Conservation (phyloP, 768 basidiomycete species). For the Lentinus brumalis region DNA sequence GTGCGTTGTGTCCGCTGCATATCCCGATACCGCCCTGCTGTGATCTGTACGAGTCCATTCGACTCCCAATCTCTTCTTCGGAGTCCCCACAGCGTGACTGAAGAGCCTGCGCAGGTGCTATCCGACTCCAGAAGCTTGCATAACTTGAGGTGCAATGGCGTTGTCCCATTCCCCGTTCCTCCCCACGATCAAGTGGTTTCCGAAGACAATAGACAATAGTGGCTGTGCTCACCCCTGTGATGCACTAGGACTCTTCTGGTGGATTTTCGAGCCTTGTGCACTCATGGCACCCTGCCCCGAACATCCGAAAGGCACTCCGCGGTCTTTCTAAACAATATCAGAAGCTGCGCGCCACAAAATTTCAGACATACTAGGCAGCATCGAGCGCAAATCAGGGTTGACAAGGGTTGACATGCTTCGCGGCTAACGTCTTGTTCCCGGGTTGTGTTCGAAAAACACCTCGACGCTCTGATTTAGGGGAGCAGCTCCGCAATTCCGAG, state of each 20-base stretch:
- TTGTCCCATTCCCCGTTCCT: not conserved
- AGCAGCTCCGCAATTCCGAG: not conserved
- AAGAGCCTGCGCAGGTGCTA: too few relatives aligned
- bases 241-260: not conserved
- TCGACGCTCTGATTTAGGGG: not conserved
- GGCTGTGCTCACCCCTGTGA: conserved; percentile 1
- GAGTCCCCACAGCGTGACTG: too few relatives aligned
- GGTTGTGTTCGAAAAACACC: not conserved
- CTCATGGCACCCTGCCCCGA: not conserved
- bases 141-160: too few relatives aligned
- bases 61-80: too few relatives aligned
- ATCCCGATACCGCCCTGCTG: too few relatives aligned
- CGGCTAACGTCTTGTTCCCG: not conserved
- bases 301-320: not conserved
- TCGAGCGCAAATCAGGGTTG: not conserved
- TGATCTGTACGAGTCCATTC: too few relatives aligned
- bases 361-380: not conserved
- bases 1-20: too few relatives aligned
- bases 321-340: not conserved
- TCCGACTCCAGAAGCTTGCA: too few relatives aligned
- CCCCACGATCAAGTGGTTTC: not conserved
- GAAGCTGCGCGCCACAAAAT: not conserved
- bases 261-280: not conserved
- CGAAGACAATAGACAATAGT: conserved; percentile 3
- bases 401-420: not conserved